Conservation (phyloP, 805 yeast species). For the Wickerhamiella parazyma region DNA sequence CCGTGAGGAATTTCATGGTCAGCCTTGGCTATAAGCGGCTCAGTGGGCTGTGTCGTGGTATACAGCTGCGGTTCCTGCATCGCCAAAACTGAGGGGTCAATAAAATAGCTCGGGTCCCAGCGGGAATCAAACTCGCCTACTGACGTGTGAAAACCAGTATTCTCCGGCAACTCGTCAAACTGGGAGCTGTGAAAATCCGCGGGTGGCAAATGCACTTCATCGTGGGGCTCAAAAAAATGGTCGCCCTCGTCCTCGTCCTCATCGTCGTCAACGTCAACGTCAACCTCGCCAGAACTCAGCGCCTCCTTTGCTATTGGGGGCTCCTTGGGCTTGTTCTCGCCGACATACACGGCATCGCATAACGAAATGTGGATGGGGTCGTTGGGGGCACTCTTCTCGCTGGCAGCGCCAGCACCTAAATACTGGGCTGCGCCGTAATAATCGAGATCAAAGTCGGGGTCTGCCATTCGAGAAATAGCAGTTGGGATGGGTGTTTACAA, state of each 20-base stretch:
- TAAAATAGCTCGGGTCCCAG: neutral
- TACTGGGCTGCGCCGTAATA: neutral
- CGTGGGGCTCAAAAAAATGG: conserved; percentile 1
- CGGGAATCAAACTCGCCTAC: neutral
- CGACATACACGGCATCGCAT: neutral
- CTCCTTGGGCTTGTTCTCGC: neutral
- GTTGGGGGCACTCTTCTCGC: neutral
- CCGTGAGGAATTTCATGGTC: too few relatives aligned
- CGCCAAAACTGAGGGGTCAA: neutral
- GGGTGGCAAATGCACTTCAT: neutral
- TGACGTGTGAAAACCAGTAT: neutral
- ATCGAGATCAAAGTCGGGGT: neutral
- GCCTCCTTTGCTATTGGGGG: neutral
- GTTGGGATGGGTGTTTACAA: neutral
- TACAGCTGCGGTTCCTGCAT: neutral
- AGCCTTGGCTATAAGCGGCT: neutral
- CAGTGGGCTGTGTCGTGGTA: neutral
- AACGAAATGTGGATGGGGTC: neutral
- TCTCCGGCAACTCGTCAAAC: neutral
- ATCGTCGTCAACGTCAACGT: conserved; percentile 6
- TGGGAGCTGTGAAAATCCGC: neutral
- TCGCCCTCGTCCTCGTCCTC: conserved; percentile 2
- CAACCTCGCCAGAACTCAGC: neutral
- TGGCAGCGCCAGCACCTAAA: neutral
- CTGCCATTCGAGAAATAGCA: neutral